Base-by-base conservation (phyloP, 2,329 filamentous ascomycete species). In the Gliomastix tumulicola region DNA sequence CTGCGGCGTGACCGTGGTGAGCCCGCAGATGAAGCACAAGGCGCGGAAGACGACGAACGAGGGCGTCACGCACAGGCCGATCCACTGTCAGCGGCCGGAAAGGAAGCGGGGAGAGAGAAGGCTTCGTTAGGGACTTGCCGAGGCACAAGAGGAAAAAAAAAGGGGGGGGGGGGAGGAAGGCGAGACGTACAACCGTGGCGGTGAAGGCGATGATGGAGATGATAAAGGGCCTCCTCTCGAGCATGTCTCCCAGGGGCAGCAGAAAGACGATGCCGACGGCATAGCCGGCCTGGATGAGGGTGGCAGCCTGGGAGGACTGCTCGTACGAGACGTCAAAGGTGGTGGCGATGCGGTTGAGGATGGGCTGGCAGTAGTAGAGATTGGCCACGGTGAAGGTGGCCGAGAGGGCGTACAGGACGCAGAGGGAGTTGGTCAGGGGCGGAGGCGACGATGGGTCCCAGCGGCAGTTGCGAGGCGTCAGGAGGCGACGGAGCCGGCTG, bases 1-100 rank as follows among this genome's bases (percentile, higher is more conserved):
- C 56, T 83, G 79, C 11, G 84, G 86, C 4, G 86, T 90, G 3
- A 90, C 85, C 0, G 85, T 92, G 3, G 82, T 82, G n/a, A 84
- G 60, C n/a, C 81, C 79, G 10, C 76, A 78, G 37, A 90, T 60
- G 58, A 84, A 90, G 6, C 82, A 86, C 15, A 90, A 65, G 2
- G 69, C 78, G 1, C 76, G 69, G 56, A 92, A 90, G 7, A 71
- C 68, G 1, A 61, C 51, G 45, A 88, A 82, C 3, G 70, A 71
- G 3, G 62, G 62, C 0, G 85, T 90, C 1, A 88, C 52, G 43
- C 83, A 88, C 6, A 88, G 68, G 0, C 76, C 82, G 35, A 90
- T 70, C 76, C 80, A 84, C 65, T 72, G 23, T 11, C 13, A 13
- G 34, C 17, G 16, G 21, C 38, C 16, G 37, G 22, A 11, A 17